Percentiles rank a stretch among this genome's conserved stretches.
These are phyloP conservation scores for Danielia oregonensis DNA, from an alignment of 805 yeast species.

Conservation along the genomic window DNA sequence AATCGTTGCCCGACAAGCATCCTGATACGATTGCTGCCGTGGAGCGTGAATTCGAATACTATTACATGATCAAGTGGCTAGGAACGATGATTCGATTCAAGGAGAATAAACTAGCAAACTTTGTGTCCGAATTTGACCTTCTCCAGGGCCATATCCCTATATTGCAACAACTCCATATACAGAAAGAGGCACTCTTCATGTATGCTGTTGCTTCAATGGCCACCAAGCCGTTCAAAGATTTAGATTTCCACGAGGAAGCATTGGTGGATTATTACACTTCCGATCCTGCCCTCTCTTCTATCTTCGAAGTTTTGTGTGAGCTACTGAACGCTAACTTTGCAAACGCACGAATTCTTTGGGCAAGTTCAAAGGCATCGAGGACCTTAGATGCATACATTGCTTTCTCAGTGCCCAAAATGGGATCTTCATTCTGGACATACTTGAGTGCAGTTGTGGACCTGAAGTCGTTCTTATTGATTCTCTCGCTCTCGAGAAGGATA, in stretches of 20 bases:
- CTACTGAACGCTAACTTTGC: slow-evolving; percentile 20
- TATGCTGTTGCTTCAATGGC: slow-evolving; percentile 23
- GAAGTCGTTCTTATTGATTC: slow-evolving; percentile 27
- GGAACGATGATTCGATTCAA: slow-evolving; percentile 23
- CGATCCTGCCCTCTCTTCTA: background rate
- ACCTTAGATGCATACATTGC: slow-evolving; percentile 7
- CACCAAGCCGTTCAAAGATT: slow-evolving; percentile 26
- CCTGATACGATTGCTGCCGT: slow-evolving; percentile 3
- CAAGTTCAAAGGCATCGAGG: background rate
- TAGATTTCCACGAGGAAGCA: slow-evolving; percentile 11
- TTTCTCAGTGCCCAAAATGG: slow-evolving; percentile 9
- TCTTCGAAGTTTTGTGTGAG: slow-evolving; percentile 15
- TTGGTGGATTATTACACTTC: background rate
- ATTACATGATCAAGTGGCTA: slow-evolving; percentile 20
- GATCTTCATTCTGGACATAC: slow-evolving; percentile 19
- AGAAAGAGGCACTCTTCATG: slow-evolving; percentile 19
- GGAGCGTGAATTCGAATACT: slow-evolving; percentile 19
- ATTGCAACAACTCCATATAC: slow-evolving; percentile 2
- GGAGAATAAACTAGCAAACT: slow-evolving; percentile 23
- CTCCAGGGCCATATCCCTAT: slow-evolving; percentile 7
- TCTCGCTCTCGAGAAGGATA: slow-evolving; percentile 23
- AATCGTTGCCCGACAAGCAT: slow-evolving; percentile 3
- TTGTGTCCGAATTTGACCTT: slow-evolving; percentile 19
- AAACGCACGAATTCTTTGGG: slow-evolving; percentile 11
- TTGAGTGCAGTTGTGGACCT: slow-evolving; percentile 25